These are phyloP conservation scores for Stereocaulon alpinum DNA, from an alignment of 495 filamentous ascomycete species.

Conservation along the genomic window DNA sequence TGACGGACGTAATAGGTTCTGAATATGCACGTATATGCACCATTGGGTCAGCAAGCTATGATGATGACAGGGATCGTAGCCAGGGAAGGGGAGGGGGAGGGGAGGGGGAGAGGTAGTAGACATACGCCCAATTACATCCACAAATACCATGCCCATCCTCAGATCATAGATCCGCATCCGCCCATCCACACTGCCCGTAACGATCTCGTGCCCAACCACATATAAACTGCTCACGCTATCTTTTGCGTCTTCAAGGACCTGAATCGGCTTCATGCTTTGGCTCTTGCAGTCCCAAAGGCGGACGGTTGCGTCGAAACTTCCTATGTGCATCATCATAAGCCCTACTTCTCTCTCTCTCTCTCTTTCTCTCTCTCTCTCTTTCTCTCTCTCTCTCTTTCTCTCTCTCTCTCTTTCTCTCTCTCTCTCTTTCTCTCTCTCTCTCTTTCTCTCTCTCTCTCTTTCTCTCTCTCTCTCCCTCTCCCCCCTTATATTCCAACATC, in stretches of 20 bases:
- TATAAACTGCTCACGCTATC: constrained; percentile 57
- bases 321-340: constrained; percentile 32
- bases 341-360: too few relatives aligned
- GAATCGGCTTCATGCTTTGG: constrained; percentile 56
- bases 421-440: too few relatives aligned
- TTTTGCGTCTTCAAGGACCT: constrained; percentile 65
- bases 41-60: not conserved
- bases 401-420: too few relatives aligned
- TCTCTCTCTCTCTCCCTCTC: too few relatives aligned
- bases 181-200: constrained; percentile 77
- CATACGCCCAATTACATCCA: constrained; percentile 59
- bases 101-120: constrained; percentile 20
- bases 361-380: too few relatives aligned
- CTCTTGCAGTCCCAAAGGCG: constrained; percentile 73
- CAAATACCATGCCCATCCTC: constrained; percentile 61
- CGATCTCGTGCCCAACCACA: constrained; percentile 45
- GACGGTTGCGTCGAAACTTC: constrained; percentile 71
- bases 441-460: too few relatives aligned
- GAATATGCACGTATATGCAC: not conserved
- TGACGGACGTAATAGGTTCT: constrained; percentile 54
- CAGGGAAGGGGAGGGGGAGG: too few relatives aligned
- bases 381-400: too few relatives aligned
- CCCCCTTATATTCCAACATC: too few relatives aligned
- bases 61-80: not conserved
- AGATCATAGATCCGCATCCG: constrained; percentile 76